phyloP scores from a whole-genome alignment of 2,329 filamentous ascomycete species.

The Microsporum canis region DNA sequence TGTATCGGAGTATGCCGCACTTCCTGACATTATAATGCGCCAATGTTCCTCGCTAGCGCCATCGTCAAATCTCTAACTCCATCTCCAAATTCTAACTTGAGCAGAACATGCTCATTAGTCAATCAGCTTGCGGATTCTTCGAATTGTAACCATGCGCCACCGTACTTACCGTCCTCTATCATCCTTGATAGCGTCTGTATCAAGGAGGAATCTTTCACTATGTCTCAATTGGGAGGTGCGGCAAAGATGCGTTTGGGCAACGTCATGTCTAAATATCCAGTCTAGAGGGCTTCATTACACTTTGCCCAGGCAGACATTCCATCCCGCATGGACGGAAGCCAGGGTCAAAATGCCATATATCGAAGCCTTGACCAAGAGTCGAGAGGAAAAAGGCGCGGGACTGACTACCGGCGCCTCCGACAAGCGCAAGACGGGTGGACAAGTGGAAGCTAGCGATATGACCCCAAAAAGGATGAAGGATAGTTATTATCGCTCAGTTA shows the following conservation, averaged over 20 bases:
- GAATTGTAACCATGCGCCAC: background rate
- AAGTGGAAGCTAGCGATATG: slow-evolving; percentile 40
- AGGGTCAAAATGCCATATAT: slow-evolving; percentile 58
- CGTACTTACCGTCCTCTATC: background rate
- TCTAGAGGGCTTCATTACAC: slow-evolving; percentile 3
- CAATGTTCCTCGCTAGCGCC: background rate
- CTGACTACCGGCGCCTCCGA: slow-evolving; percentile 17
- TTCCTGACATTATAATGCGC: background rate
- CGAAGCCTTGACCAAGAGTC: slow-evolving; percentile 49
- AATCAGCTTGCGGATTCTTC: background rate
- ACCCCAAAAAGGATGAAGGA: slow-evolving; percentile 59
- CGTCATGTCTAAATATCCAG: background rate
- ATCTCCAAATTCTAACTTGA: background rate
- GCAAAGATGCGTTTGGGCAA: background rate
- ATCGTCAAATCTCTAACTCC: background rate
- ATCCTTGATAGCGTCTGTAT: background rate
- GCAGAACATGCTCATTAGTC: background rate
- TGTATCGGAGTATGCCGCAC: background rate
- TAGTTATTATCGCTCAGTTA: slow-evolving; percentile 56
- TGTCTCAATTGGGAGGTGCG: background rate
- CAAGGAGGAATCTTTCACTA: background rate
- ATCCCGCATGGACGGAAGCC: slow-evolving; percentile 41
- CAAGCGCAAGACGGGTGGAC: slow-evolving; percentile 15
- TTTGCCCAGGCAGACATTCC: slow-evolving; percentile 13
- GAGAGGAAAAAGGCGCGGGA: slow-evolving; percentile 30